These are phyloP conservation scores for Ricinus communis DNA, from an alignment of 345 rosid genomes.

Conservation along the genomic window DNA sequence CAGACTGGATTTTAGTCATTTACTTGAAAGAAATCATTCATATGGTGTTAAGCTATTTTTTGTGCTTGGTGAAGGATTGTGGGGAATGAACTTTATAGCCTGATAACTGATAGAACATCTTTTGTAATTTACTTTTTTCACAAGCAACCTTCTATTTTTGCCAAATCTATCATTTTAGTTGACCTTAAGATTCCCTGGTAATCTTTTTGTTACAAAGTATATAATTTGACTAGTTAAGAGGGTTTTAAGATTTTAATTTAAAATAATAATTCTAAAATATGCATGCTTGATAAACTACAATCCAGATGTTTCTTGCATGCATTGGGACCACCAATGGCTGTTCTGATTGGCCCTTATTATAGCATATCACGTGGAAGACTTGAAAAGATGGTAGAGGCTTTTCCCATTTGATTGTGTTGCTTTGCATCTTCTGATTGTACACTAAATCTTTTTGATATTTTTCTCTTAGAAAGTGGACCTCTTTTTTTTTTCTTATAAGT, in stretches of 20 bases:
- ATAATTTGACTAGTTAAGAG: neutral
- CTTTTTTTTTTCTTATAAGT: neutral
- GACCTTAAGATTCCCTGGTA: neutral
- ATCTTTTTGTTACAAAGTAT: neutral
- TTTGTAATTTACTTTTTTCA: too few relatives aligned
- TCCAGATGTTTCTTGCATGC: neutral
- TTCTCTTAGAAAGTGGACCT: too few relatives aligned
- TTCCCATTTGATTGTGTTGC: neutral
- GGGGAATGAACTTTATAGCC: too few relatives aligned
- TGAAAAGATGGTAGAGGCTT: neutral
- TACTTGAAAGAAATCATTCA: too few relatives aligned
- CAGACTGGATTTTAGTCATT: too few relatives aligned
- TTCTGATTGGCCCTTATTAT: neutral
- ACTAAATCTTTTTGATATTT: too few relatives aligned
- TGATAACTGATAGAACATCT: too few relatives aligned
- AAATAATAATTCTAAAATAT: neutral
- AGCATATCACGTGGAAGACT: neutral
- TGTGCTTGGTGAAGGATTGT: too few relatives aligned
- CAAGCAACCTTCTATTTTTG: too few relatives aligned
- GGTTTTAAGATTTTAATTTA: neutral
- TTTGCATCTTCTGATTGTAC: neutral
- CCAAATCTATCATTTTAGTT: neutral
- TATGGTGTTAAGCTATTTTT: too few relatives aligned
- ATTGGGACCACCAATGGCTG: neutral
- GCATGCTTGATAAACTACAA: neutral